A percentile compares a stretch with the other conserved stretches of the same genome.
Evolutionary conservation across 768 basidiomycete genomes (phyloP).

Genomic region (Hortiboletus campestris): DNA sequence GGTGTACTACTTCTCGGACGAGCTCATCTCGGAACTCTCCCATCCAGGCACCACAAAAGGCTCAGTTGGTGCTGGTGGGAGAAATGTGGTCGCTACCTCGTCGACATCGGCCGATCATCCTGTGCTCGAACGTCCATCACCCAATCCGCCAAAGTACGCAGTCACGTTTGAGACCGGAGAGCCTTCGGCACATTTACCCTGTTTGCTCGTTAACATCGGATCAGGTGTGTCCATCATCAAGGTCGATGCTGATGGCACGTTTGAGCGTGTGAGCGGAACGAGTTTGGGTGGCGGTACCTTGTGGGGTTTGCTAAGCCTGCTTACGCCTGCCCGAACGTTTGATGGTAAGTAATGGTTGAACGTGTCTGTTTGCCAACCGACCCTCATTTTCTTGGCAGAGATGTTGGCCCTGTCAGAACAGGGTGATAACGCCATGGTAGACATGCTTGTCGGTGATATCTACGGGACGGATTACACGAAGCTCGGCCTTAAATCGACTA

Average conservation of each 20-base stretch:
- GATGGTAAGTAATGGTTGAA: slow-evolving; percentile 68
- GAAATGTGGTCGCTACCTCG: slow-evolving; percentile 5
- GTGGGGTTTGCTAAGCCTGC: slow-evolving; percentile 91
- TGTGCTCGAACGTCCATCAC: slow-evolving; percentile 78
- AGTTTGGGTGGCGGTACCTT: slow-evolving; percentile 96
- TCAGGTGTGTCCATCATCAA: slow-evolving; percentile 97
- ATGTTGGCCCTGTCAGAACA: slow-evolving; percentile 93
- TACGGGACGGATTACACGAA: slow-evolving; percentile 97
- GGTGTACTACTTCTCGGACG: slow-evolving; percentile 98
- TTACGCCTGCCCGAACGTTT: slow-evolving; percentile 94
- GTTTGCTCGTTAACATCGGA: slow-evolving; percentile 96
- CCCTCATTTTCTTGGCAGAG: slow-evolving; percentile 49
- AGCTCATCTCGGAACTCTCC: slow-evolving; percentile 75
- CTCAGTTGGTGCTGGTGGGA: not conserved
- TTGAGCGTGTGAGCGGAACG: slow-evolving; percentile 96
- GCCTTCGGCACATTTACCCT: slow-evolving; percentile 90
- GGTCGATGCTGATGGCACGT: slow-evolving; percentile 92
- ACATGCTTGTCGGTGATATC: slow-evolving; percentile 99
- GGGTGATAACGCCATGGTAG: slow-evolving; percentile 91
- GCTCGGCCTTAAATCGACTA: slow-evolving; percentile 94
- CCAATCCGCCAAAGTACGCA: slow-evolving; percentile 84
- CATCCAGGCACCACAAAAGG: slow-evolving; percentile 31
- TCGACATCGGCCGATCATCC: slow-evolving; percentile 10
- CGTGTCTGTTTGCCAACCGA: not conserved
- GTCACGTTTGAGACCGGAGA: slow-evolving; percentile 80